Percentiles rank a stretch among this genome's conserved stretches.
These are phyloP conservation scores for Neobulgaria alba DNA, from an alignment of 2,329 filamentous ascomycete genomes.

Conservation along the genomic window DNA sequence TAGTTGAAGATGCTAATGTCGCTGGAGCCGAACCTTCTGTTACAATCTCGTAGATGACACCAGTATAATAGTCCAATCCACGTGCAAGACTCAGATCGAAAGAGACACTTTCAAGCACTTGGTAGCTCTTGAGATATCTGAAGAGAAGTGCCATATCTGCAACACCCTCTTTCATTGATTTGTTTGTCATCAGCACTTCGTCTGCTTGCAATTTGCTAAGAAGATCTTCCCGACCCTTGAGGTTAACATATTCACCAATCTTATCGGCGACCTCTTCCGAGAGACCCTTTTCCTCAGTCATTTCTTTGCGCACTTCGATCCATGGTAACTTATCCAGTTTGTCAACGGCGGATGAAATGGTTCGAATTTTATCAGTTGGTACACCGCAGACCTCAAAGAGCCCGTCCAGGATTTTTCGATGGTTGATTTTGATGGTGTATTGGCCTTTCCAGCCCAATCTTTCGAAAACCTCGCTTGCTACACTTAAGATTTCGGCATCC, in stretches of 20 bases:
- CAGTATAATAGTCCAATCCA: constrained; percentile 82
- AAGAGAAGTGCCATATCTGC: constrained; percentile 75
- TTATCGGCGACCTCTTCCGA: constrained; percentile 69
- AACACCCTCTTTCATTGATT: constrained; percentile 68
- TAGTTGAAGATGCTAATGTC: constrained; percentile 26
- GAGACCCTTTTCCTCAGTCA: constrained; percentile 87
- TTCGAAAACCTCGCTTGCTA: constrained; percentile 79
- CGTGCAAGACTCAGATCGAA: constrained; percentile 87
- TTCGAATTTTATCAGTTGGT: constrained; percentile 74
- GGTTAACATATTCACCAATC: constrained; percentile 77
- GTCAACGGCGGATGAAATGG: constrained; percentile 88
- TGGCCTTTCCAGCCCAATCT: constrained; percentile 60
- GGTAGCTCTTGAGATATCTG: constrained; percentile 72
- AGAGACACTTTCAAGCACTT: constrained; percentile 63
- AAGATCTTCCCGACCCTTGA: constrained; percentile 67
- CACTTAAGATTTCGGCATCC: constrained; percentile 80
- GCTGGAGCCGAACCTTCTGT: constrained; percentile 52
- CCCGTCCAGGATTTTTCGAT: constrained; percentile 88
- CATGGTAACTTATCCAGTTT: constrained; percentile 92
- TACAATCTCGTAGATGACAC: constrained; percentile 68
- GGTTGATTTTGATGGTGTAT: constrained; percentile 82
- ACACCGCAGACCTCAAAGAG: constrained; percentile 89
- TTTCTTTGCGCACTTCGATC: constrained; percentile 83
- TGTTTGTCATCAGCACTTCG: constrained; percentile 59
- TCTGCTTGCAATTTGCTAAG: constrained; percentile 62